Conservation (phyloP, 768 basidiomycete species). For the Pleurotus platypus region DNA sequence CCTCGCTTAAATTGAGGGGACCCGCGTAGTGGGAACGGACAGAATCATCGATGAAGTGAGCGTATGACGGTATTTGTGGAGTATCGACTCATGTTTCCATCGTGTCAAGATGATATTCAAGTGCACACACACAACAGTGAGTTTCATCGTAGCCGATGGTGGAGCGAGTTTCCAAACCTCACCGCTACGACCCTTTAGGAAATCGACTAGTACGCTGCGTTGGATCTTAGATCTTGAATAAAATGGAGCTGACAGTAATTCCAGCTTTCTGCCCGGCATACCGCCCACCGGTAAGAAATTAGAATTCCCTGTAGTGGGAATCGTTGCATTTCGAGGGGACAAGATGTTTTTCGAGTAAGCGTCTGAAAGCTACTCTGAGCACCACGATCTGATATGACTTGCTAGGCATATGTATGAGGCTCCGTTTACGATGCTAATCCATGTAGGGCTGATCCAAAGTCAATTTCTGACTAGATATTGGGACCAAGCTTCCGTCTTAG, state of each 20-base stretch:
- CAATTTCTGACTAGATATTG: not conserved
- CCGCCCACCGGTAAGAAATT: conserved; percentile 3
- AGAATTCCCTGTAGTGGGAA: conserved; percentile 4
- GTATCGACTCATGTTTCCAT: not conserved
- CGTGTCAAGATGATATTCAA: conserved; percentile 8
- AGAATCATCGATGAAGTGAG: conserved; percentile 7
- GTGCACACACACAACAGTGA: conserved; percentile 7
- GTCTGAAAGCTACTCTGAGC: not conserved
- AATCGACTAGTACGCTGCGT: conserved; percentile 4
- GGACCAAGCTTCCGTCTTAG: conserved; percentile 8
- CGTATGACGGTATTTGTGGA: not conserved
- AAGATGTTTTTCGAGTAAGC: conserved; percentile 8
- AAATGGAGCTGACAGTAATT: not conserved
- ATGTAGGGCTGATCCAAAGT: not conserved
- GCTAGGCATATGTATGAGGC: conserved; percentile 1
- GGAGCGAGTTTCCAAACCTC: too few relatives aligned
- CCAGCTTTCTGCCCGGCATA: conserved; percentile 6
- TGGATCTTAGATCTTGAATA: not conserved
- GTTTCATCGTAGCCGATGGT: not conserved
- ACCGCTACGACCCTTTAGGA: not conserved
- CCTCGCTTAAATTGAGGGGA: not conserved
- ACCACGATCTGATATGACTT: not conserved
- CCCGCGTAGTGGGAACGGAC: conserved; percentile 1
- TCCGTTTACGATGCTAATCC: not conserved
- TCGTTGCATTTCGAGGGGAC: conserved; percentile 7